Base-by-base conservation (phyloP, 768 basidiomycete genomes). In the Mycena vitilis region DNA sequence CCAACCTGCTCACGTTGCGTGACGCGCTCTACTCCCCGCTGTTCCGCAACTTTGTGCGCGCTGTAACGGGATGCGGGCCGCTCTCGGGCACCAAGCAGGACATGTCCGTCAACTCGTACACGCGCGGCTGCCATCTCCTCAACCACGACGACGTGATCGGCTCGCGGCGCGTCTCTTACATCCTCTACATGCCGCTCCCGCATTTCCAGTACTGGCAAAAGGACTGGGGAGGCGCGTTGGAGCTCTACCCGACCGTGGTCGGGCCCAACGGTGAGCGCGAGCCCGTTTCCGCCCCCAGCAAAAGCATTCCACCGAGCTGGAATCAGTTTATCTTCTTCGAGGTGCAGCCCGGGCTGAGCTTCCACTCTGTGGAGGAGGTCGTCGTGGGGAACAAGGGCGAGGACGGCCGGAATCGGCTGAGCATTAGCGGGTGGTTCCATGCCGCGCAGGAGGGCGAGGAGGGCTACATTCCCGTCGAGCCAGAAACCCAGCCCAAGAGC, bases 91-190 rank as follows among this genome's bases (percentile, higher is more conserved):
- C 84, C 49, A 97, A 96, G 78, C 95, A 95, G 76, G 97, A 99
- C 83, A 96, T 96, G 89, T 94, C 94, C 49, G 92, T 97, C 67
- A 95, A 95, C 75, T 90, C 93, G 10, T 98, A 98, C 80, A 91
- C 90, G 22, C 88, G 91, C 69, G 95, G 95, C 52, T 98, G 92
- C 78, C 96, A 99, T 80, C 87, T 99, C 12, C 90, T 99, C 75
- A 95, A 97, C 79, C 97, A 99, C 83, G 97, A 99, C 89, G 97
- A 99, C 78, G 96, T 97, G 30, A 98, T 98, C 76, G 95, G 95
- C 68, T 88, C 95, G 10, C 91, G 97, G 30, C 89, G 95, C 48
- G 93, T 98, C 60, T 96, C 95, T 1, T 99, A 97, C 83, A 97
- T 99, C 80, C 90, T 98, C 56, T 99, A 99, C 81, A 93, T 98